Conservation (phyloP, 139 green algal species). For the Nannochloris sp. region DNA sequence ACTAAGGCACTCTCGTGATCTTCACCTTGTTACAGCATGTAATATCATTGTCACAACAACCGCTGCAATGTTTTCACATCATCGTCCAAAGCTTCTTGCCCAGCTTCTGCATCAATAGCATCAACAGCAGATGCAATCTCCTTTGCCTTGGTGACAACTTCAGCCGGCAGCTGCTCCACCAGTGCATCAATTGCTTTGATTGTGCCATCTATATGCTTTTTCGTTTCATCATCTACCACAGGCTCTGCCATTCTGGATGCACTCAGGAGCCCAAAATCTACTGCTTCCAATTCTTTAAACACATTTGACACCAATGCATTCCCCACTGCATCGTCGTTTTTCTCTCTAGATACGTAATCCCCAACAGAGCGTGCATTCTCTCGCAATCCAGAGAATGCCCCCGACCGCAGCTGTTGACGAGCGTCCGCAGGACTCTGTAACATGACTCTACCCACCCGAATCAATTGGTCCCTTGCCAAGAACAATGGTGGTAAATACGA, state of each 20-base stretch:
- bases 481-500: conserved; percentile 28
- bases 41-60: neutral
- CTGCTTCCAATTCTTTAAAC: conserved; percentile 20
- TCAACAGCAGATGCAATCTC: neutral
- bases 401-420: conserved; percentile 19
- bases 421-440: conserved; percentile 7
- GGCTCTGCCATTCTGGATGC: neutral
- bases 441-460: conserved; percentile 24
- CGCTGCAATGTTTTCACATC: conserved; percentile 1
- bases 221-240: conserved; percentile 2
- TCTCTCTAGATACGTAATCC: conserved; percentile 17
- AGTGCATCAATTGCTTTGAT: conserved; percentile 20
- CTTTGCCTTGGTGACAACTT: neutral
- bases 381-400: conserved; percentile 24
- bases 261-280: conserved; percentile 16
- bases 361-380: conserved; percentile 20
- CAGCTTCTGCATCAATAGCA: neutral
- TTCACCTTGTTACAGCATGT: neutral
- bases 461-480: conserved; percentile 20
- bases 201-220: conserved; percentile 4
- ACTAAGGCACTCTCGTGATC: neutral
- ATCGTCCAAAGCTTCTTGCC: neutral
- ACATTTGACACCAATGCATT: conserved; percentile 10
- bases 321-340: conserved; percentile 1
- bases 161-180: neutral